A percentile compares a stretch with the other conserved stretches of the same genome.
phyloP scores from a whole-genome alignment of 2,329 filamentous ascomycete genomes.

The Pseudonectria foliicola region DNA sequence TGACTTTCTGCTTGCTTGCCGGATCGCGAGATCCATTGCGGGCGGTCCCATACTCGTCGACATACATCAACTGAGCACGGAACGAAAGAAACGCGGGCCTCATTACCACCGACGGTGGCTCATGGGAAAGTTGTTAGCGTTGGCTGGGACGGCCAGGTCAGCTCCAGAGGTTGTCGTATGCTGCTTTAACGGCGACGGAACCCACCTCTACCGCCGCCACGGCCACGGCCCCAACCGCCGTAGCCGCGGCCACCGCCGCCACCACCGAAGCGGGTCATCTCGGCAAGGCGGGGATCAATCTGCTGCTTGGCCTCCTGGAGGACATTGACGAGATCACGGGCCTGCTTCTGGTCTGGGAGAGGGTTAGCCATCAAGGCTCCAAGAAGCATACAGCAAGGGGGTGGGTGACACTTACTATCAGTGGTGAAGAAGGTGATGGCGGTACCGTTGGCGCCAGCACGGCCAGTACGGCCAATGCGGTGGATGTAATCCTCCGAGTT shows the following conservation, averaged over 20 bases:
- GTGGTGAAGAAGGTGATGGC: constrained; percentile 98
- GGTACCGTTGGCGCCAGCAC: constrained; percentile 89
- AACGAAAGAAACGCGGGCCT: constrained; percentile 8
- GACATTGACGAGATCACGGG: constrained; percentile 89
- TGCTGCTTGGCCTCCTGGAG: constrained; percentile 96
- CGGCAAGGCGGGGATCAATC: constrained; percentile 88
- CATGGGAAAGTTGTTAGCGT: constrained; percentile 45
- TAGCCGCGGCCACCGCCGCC: constrained; percentile 70
- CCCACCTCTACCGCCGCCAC: constrained; percentile 48
- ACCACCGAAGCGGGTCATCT: constrained; percentile 91
- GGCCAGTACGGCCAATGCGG: constrained; percentile 90
- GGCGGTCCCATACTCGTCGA: too few species aligned
- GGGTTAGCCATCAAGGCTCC: constrained; percentile 26
- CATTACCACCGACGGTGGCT: constrained; percentile 45
- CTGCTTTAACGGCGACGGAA: constrained; percentile 29
- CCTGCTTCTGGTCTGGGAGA: constrained; percentile 75
- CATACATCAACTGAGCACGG: constrained; percentile 7
- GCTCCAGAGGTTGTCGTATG: constrained; percentile 25
- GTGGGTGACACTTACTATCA: constrained; percentile 74
- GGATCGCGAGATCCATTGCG: constrained; percentile 6
- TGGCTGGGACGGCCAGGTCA: constrained; percentile 33
- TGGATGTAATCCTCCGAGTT: constrained; percentile 99
- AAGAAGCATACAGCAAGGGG: neutral
- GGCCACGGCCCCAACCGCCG: constrained; percentile 64
- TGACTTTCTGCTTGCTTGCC: constrained; percentile 18